Base-by-base conservation (phyloP, 139 green algal species). In the Bryopsis sp. region DNA sequence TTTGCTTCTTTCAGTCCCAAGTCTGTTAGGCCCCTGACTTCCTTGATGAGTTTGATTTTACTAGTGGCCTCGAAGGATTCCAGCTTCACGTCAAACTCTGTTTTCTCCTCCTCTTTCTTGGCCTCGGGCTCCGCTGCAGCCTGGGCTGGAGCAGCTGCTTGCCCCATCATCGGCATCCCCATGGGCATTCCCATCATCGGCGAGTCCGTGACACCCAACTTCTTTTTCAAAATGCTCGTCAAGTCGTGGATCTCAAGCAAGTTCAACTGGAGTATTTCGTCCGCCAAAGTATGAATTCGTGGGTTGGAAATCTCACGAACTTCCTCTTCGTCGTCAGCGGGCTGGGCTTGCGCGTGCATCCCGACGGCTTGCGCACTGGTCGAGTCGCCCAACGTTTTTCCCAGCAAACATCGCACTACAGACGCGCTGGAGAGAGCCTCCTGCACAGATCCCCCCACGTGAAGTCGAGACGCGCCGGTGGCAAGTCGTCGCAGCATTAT, bases 11-110 rank as follows among this genome's bases (percentile, higher is more conserved):
- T 99, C 19, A 99, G 73, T 19, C 94, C 94, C 33, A 99, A 78
- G 48, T 80, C 88, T 0, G 94, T 97, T 50, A 96, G 78, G 0
- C 77, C 84, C 3, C 94, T 80, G 33, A 99, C 81, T 73, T 99
- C 94, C 85, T 99, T 99, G 82, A 99, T 99, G 32, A 99, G 82
- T 82, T 97, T 98, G 72, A 99, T 96, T 78, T 99, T 99, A 65
- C 84, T 76, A 5, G 88, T 84, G 1, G 90, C 80, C 24, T 89
- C 85, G 73, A 96, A 99, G 6, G 85, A 81, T 1, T 95, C 89
- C 3, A 99, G 88, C 79, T 97, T 97, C 1, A 99, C 72, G 8
- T 90, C 81, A 74, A 97, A 99, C 67, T 90, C 86, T 1, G 91
- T 98, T 78, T 98, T 92, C 76, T 92, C 89, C 71, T 92, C 86